Conservation (phyloP, 305 asterid species). For the Solanum hybrid region DNA sequence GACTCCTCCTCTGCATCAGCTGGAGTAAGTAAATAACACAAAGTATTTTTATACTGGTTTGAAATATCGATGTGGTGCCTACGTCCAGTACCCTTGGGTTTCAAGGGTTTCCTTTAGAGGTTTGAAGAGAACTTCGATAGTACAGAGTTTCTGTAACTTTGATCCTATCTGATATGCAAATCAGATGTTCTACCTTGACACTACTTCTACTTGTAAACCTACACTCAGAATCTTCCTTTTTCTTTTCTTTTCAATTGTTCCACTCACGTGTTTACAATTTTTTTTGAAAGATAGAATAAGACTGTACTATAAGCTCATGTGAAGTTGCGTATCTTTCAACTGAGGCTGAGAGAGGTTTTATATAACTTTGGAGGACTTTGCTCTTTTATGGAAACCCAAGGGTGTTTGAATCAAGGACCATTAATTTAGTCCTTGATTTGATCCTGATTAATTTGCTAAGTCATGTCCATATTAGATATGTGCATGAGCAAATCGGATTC, state of each 20-base stretch:
- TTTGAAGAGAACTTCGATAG: too few relatives aligned
- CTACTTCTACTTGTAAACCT: too few relatives aligned
- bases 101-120: too few relatives aligned
- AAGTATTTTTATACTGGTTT: too few relatives aligned
- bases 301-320: neutral
- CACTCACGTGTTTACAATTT: neutral
- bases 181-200: too few relatives aligned
- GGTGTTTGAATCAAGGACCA: neutral
- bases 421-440: neutral
- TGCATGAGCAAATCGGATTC: neutral
- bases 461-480: neutral
- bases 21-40: too few relatives aligned
- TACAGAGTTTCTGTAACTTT: too few relatives aligned
- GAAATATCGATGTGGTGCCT: too few relatives aligned
- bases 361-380: neutral
- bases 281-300: neutral
- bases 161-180: too few relatives aligned
- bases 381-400: neutral
- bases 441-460: neutral
- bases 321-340: neutral
- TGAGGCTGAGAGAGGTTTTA: neutral
- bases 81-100: too few relatives aligned
- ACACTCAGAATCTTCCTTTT: too few relatives aligned
- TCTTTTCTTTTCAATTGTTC: neutral
- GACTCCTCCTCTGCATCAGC: neutral